Base-by-base conservation (phyloP, 106 monocot genomes). In the Acanthochlamys bracteata region DNA sequence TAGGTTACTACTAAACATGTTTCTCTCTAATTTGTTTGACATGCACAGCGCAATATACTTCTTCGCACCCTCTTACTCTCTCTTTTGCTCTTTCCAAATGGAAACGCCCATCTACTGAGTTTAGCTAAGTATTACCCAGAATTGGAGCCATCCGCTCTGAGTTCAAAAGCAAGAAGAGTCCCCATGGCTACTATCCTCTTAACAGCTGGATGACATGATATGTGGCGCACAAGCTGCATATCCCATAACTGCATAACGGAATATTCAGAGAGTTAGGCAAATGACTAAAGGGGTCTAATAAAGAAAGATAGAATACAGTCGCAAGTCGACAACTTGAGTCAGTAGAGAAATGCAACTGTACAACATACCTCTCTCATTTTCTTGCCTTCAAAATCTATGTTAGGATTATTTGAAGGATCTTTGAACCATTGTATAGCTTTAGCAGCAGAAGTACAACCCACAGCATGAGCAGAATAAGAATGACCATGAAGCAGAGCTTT, bases 401-500 rank as follows among this genome's bases (percentile, higher is more conserved):
- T 92, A 41, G 24, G 46, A 58, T 98, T 98, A 19, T 72, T 77
- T 11, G 25, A 46, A 72, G 80, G 73, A 71, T 98, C 88, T 71
- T 73, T 88, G 61, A 88, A 98, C 91, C 92, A 98, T 41, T 72
- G 71, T 10, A 98, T 85, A 65, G 92, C 83, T 85, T 86, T 88
- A 39, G 66, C 71, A 47, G 85, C 85, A 24, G 91, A 80, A 51
- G 78, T 61, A 61, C 96, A 98, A 40, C 98, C 92, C 79, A 88
- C 72, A 57, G 98, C 83, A 81, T 98, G 98, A 25, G 85, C 98
- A 53, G 88, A 76, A 55, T 92, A 98, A 60, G 98, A 98, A 33
- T 98, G 92, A 23, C 98, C 98, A 75, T 98, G 91, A 23, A 98
- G 72, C 71, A 98, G 91, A 39, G 96, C 91, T 62, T 64, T 77